Evolutionary conservation across 805 yeast genomes (phyloP), one percentile per base, ranked within the genome.

Genomic region (Pichia nakasei): DNA sequence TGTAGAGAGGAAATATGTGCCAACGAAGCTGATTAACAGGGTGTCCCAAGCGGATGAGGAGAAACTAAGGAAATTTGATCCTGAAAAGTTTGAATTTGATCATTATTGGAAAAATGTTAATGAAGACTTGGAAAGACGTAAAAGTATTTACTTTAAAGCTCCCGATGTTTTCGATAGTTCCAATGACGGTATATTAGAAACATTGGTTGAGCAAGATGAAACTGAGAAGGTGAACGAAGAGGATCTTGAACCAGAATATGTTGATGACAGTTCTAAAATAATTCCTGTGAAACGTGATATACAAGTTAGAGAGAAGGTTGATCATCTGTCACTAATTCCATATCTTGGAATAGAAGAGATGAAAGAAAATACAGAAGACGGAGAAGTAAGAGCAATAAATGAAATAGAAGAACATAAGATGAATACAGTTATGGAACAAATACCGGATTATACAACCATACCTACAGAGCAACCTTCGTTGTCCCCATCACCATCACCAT

Each of bases 91-190:
- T 24, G 40, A 27, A 21, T 37, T 42, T 37, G 39, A 31, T 19
- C 43, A 48, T 26, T 49, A 48, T 35, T 39, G 48, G 42, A 37
- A 40, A 20, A 39, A 47, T 20, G 36, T 45, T 6, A 44, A 47
- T 40, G 24, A 43, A 11, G 47, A 42, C 34, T 22, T 4, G 69
- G 67, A 52, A 69, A 69, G 43, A 75, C 75, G 58, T 64, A 80
- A 8, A 45, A 63, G 27, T 59, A 76, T 62, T 61, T 67, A 65
- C 56, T 67, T 35, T 21, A 26, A 17, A 9, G 29, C 35, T 11
- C 19, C n/a, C 4, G 26, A 9, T 29, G 27, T 21, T 21, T 8
- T 6, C 5, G 42, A 34, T 11, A 29, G 22, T 3, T 9, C 17
- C 17, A 26, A 31, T 19, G 41, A 41, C 12, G 44, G 41, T 9